Evolutionary conservation across 225 moss, liverwort and hornwort genomes (phyloP), one percentile per base, ranked within the genome.

Genomic region (Asterella californica): DNA sequence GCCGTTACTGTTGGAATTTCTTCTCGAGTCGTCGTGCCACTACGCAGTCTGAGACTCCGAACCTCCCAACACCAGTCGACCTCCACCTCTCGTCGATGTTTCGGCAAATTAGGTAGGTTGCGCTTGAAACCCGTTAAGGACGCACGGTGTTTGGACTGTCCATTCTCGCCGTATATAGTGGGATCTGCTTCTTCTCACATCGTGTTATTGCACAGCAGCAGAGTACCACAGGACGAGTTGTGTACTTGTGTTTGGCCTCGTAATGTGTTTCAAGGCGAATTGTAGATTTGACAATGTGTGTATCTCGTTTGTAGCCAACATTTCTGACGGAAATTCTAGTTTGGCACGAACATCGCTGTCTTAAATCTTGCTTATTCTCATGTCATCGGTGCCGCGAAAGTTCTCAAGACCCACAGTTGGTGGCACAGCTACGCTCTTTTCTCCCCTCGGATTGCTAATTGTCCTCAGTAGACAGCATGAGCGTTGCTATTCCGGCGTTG

Each of bases 51-150:
- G 38, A 77, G 50, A 15, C 66, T 77, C 32, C 65, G 34, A 25
- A 38, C 32, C 47, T 42, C 42, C 47, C 12, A 50, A 4, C 50
- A 74, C 2, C 48, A 47, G 1, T 42, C 47, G 12, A 47, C 33
- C 4, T 24, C 32, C 55, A 46, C 73, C 30, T 38, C 52, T 47
- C 73, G 72, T 66, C 54, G 60, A 73, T 80, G 79, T 29, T 4
- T 62, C 49, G 57, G 46, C 38, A 72, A 77, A 24, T 66, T 69
- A 32, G 74, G 85, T 86, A 80, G 29, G 85, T 80, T 50, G 54
- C 38, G 36, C 37, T 25, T 8, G 0, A 24, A 4, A 59, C 57
- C 12, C 24, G 71, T 42, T 25, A 46, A 45, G 19, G 59, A 17
- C 22, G n/a, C 18, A 59, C 24, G 59, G 6, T 21, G 22, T 21